phyloP scores from a whole-genome alignment of 768 basidiomycete species.

The Xanthoconium purpureum region DNA sequence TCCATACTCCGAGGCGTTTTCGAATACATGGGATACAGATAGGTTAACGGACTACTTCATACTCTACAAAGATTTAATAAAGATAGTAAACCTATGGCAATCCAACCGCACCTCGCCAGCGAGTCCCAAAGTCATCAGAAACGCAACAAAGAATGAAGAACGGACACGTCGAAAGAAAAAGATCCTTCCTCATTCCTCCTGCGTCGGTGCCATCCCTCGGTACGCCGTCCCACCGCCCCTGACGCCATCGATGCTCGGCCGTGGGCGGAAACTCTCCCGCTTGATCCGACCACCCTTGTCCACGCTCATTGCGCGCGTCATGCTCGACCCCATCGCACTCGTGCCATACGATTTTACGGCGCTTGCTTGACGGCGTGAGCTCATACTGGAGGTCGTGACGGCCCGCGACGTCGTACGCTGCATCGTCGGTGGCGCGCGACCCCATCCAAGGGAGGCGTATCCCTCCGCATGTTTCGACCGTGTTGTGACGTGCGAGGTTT shows the following conservation, averaged over 20 bases:
- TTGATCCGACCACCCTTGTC: slow-evolving; percentile 53
- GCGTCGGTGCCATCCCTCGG: slow-evolving; percentile 27
- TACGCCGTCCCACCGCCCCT: slow-evolving; percentile 9
- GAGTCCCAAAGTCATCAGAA: slow-evolving; percentile 8
- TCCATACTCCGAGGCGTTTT: background rate
- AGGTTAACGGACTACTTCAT: background rate
- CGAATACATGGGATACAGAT: slow-evolving; percentile 6
- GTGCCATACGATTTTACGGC: slow-evolving; percentile 16
- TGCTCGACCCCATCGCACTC: slow-evolving; percentile 6
- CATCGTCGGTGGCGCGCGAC: slow-evolving; percentile 34
- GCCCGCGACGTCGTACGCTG: slow-evolving; percentile 29
- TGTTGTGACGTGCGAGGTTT: slow-evolving; percentile 19
- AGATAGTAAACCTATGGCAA: slow-evolving; percentile 16
- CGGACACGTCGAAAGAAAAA: background rate
- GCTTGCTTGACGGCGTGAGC: slow-evolving; percentile 5
- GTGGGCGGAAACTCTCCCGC: slow-evolving; percentile 81
- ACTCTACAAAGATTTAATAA: slow-evolving; percentile 21
- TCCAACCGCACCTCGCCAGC: slow-evolving; percentile 19
- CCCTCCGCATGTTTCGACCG: slow-evolving; percentile 28
- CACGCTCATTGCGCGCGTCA: slow-evolving; percentile 12
- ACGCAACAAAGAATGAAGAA: background rate
- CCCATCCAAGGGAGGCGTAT: slow-evolving; percentile 31
- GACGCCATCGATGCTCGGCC: slow-evolving; percentile 62
- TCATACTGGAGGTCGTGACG: slow-evolving; percentile 8
- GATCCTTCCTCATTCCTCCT: slow-evolving; percentile 20